Evolutionary conservation across 768 basidiomycete genomes (phyloP).

Genomic region (Tylopilus balloui): DNA sequence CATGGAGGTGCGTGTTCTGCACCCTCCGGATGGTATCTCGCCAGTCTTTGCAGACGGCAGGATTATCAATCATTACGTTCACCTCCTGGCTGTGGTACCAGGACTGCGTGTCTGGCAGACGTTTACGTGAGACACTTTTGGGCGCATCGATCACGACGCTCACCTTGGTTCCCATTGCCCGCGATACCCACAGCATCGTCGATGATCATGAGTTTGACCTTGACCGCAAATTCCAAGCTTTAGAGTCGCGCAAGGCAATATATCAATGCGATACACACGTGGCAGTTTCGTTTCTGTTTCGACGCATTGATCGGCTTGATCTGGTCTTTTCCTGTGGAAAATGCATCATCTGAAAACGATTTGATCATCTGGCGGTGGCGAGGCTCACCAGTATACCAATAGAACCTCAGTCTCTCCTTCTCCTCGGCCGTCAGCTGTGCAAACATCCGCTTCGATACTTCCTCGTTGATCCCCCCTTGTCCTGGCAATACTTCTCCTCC

Average conservation of each 20-base stretch:
- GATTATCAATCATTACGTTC: slow-evolving; percentile 59
- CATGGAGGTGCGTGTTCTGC: slow-evolving; percentile 53
- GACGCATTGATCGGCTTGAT: slow-evolving; percentile 61
- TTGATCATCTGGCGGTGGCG: background rate
- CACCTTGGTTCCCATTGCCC: slow-evolving; percentile 68
- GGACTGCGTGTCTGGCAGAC: slow-evolving; percentile 49
- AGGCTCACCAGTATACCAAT: slow-evolving; percentile 47
- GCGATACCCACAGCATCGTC: slow-evolving; percentile 62
- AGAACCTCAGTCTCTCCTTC: slow-evolving; percentile 45
- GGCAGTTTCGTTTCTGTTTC: slow-evolving; percentile 66
- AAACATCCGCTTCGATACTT: slow-evolving; percentile 59
- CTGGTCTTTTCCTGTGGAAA: slow-evolving; percentile 51
- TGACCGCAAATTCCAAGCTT: background rate
- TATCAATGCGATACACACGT: slow-evolving; percentile 34
- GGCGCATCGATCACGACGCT: background rate
- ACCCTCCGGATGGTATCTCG: slow-evolving; percentile 47
- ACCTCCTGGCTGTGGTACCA: slow-evolving; percentile 74
- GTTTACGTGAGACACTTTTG: slow-evolving; percentile 1
- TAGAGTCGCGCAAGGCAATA: background rate
- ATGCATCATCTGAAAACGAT: background rate
- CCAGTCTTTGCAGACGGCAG: slow-evolving; percentile 52
- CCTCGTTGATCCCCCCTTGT: slow-evolving; percentile 71
- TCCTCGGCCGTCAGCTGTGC: slow-evolving; percentile 41
- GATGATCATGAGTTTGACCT: slow-evolving; percentile 63
- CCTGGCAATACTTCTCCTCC: slow-evolving; percentile 59